Evolutionary conservation across 495 filamentous ascomycete genomes (phyloP).

Genomic region (Apodospora peruviana): DNA sequence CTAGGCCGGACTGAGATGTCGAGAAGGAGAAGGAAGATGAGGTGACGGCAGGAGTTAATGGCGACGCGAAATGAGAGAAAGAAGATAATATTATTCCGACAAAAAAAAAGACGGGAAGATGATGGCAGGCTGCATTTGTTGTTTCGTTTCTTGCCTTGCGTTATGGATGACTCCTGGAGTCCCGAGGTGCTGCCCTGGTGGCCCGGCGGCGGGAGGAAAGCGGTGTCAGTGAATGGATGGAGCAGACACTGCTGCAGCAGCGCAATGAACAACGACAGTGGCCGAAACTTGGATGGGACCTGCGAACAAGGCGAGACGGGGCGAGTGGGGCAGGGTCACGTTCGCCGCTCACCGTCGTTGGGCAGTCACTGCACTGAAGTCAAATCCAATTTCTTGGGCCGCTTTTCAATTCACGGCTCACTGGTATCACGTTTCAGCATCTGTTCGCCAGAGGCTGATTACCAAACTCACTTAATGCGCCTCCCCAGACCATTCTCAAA

Average conservation of each 20-base stretch:
- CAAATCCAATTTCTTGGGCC: too few relatives aligned
- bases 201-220: too few relatives aligned
- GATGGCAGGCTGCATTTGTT: not conserved
- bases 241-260: too few relatives aligned
- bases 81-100: not conserved
- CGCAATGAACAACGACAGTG: not conserved
- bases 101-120: not conserved
- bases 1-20: not conserved
- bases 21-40: not conserved
- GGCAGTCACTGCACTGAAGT: too few relatives aligned
- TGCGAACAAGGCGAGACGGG: conserved; percentile 4
- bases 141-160: not conserved
- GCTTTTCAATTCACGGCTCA: too few relatives aligned
- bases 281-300: conserved; percentile 3
- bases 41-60: not conserved
- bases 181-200: not conserved
- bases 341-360: not conserved
- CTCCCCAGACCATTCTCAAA: too few relatives aligned
- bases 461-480: too few relatives aligned
- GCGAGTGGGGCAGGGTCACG: not conserved
- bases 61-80: not conserved
- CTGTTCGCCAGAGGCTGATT: too few relatives aligned
- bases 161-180: not conserved
- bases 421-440: too few relatives aligned
- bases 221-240: too few relatives aligned